Evolutionary conservation across 2,329 filamentous ascomycete genomes (phyloP).

Genomic region (Teratosphaeria pseudoeucalypti): DNA sequence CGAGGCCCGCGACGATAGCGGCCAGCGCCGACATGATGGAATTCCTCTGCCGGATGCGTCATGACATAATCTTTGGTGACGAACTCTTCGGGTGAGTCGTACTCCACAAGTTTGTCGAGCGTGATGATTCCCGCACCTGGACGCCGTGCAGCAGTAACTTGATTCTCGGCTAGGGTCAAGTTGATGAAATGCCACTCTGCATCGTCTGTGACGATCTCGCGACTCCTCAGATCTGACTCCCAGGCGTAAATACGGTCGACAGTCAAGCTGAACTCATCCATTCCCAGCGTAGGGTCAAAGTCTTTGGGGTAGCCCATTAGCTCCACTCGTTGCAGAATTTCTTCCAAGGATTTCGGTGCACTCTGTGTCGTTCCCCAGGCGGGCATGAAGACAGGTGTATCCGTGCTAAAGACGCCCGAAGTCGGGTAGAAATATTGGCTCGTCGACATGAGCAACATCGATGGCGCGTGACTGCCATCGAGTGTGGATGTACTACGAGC

Average conservation of each 20-base stretch:
- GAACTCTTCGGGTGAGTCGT: not conserved
- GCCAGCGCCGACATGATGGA: slow-evolving; percentile 5
- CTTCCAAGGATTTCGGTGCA: not conserved
- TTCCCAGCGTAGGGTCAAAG: not conserved
- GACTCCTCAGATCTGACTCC: not conserved
- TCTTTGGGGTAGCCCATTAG: not conserved
- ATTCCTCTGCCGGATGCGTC: slow-evolving; percentile 4
- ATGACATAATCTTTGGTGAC: slow-evolving; percentile 2
- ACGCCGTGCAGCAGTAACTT: not conserved
- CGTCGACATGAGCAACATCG: not conserved
- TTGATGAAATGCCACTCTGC: not conserved
- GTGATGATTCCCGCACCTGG: not conserved
- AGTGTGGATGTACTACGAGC: not conserved
- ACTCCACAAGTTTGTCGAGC: not conserved
- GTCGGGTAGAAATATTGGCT: not conserved
- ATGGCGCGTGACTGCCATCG: not conserved
- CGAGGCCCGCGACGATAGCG: not conserved
- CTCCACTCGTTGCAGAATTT: not conserved
- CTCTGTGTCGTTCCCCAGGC: not conserved
- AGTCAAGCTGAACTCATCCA: not conserved
- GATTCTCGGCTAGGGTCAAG: not conserved
- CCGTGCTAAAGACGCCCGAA: slow-evolving; percentile 3
- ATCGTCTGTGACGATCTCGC: not conserved
- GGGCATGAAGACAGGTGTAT: not conserved
- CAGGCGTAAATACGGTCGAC: not conserved